Conservation (phyloP, 2,329 filamentous ascomycete species). For the Alternaria gaisen region DNA sequence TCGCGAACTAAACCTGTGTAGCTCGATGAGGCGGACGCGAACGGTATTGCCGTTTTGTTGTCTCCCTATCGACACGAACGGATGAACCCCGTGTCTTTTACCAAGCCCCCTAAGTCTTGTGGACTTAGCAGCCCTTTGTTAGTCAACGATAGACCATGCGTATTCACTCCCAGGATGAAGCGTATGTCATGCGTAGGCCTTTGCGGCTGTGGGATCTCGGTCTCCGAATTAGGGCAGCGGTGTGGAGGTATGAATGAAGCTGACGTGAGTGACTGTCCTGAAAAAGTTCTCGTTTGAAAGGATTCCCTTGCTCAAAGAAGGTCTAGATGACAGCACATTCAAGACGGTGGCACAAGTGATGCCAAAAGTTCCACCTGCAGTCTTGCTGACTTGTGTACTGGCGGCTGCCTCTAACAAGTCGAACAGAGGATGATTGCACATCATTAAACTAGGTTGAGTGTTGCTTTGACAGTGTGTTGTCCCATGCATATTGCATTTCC, state of each 20-base stretch:
- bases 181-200: neutral
- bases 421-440: neutral
- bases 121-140: neutral
- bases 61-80: neutral
- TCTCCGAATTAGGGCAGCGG: neutral
- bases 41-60: neutral
- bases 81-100: neutral
- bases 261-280: neutral
- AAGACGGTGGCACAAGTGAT: neutral
- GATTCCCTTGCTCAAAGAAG: neutral
- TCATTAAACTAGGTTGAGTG: neutral
- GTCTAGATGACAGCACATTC: neutral
- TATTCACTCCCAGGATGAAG: neutral
- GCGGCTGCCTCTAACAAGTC: neutral
- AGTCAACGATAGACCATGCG: neutral
- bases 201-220: neutral
- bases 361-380: neutral
- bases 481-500: neutral
- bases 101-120: neutral
- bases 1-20: neutral
- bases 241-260: conserved; percentile 1
- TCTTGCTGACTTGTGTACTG: neutral
- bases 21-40: neutral
- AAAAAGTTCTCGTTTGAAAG: neutral
- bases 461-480: neutral